These are phyloP conservation scores for Melocanna baccifera DNA, from an alignment of 176 grass and related monocot genomes.

Conservation along the genomic window DNA sequence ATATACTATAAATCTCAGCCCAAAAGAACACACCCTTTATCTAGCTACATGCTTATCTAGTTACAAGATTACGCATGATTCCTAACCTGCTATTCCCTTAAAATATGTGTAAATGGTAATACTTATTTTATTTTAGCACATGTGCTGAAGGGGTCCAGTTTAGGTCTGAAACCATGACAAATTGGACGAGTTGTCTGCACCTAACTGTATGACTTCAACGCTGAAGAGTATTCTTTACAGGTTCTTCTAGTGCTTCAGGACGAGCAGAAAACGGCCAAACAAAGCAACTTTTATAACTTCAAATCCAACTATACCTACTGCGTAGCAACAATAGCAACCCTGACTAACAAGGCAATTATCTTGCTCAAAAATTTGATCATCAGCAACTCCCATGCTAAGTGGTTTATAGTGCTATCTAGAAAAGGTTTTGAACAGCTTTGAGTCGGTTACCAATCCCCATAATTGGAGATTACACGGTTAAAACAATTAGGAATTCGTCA, in stretches of 20 bases:
- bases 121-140: not conserved
- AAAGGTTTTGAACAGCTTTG: not conserved
- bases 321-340: not conserved
- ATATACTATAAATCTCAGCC: no score
- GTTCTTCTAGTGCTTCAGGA: slow-evolving; percentile 9
- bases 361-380: not conserved
- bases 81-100: not conserved
- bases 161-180: slow-evolving; percentile 42
- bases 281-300: not conserved
- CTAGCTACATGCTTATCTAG: not conserved
- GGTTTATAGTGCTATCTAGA: not conserved
- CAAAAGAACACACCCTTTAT: no score
- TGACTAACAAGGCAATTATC: not conserved
- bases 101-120: not conserved
- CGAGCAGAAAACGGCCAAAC: slow-evolving; percentile 22
- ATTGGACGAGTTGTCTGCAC: slow-evolving; percentile 19
- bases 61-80: not conserved
- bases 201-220: slow-evolving; percentile 19
- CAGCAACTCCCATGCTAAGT: not conserved
- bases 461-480: no score
- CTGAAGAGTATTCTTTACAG: slow-evolving; percentile 4
- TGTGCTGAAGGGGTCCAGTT: slow-evolving; percentile 27
- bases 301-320: not conserved
- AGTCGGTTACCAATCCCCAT: no score
- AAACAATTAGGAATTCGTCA: no score